phyloP scores from a whole-genome alignment of 1,139 yeast species.

The Yamadazyma atmosphaerica region DNA sequence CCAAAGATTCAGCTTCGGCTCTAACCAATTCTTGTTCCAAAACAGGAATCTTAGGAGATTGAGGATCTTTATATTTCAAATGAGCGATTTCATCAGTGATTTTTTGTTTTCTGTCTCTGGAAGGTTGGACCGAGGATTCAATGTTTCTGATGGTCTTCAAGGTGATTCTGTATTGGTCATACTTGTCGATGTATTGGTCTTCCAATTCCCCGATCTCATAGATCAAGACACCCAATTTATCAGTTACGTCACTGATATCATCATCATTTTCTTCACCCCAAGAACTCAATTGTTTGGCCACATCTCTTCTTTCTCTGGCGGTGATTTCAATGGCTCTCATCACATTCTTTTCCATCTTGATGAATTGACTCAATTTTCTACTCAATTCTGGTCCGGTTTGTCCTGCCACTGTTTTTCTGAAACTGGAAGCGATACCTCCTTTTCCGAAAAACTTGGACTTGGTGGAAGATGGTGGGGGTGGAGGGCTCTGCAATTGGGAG shows the following conservation, averaged over 20 bases:
- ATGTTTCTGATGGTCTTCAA: slow-evolving; percentile 93
- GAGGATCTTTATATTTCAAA: slow-evolving; percentile 97
- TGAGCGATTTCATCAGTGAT: slow-evolving; percentile 97
- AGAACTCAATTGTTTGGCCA: slow-evolving; percentile 89
- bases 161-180: slow-evolving; percentile 96
- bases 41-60: slow-evolving; percentile 91
- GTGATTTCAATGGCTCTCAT: slow-evolving; percentile 92
- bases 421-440: slow-evolving; percentile 76
- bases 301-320: slow-evolving; percentile 94
- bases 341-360: slow-evolving; percentile 95
- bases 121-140: slow-evolving; percentile 96
- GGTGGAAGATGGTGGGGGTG: slow-evolving; percentile 90
- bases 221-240: slow-evolving; percentile 91
- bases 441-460: slow-evolving; percentile 85
- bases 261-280: slow-evolving; percentile 99
- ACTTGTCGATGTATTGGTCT: slow-evolving; percentile 96
- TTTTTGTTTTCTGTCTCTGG: slow-evolving; percentile 96
- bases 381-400: slow-evolving; percentile 93
- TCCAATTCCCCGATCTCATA: slow-evolving; percentile 97
- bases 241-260: slow-evolving; percentile 95
- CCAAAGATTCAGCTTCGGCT: slow-evolving; percentile 98
- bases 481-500: slow-evolving; percentile 89
- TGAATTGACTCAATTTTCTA: slow-evolving; percentile 83
- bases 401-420: slow-evolving; percentile 90
- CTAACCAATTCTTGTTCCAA: slow-evolving; percentile 98